These are phyloP conservation scores for Xylaria sp. DNA, from an alignment of 2,329 filamentous ascomycete species.

Conservation along the genomic window DNA sequence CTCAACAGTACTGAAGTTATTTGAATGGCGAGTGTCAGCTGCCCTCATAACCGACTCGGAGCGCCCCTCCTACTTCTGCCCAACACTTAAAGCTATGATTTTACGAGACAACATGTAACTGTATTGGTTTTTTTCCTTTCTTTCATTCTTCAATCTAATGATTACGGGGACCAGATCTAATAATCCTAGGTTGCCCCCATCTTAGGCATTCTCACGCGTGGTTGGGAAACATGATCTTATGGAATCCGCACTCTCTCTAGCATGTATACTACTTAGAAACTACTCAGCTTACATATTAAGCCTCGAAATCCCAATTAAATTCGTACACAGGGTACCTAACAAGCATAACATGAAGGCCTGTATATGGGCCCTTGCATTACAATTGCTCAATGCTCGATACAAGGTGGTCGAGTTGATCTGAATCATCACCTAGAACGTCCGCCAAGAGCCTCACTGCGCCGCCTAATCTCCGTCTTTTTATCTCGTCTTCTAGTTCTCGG, in stretches of 20 bases:
- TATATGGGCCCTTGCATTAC: conserved; percentile 47
- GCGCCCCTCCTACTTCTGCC: background rate
- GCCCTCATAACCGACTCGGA: conserved; percentile 12
- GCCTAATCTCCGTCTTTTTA: conserved; percentile 70
- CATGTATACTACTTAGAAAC: conserved; percentile 38
- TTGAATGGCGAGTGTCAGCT: conserved; percentile 1
- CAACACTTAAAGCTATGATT: background rate
- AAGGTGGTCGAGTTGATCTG: conserved; percentile 62
- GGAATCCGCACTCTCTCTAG: conserved; percentile 32
- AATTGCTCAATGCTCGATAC: conserved; percentile 69
- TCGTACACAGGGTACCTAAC: background rate
- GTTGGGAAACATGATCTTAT: conserved; percentile 32
- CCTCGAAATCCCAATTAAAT: conserved; percentile 13
- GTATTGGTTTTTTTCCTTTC: background rate
- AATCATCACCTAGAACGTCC: conserved; percentile 53
- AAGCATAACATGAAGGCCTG: background rate
- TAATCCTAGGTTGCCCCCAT: conserved; percentile 17
- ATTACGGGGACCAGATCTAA: conserved; percentile 15
- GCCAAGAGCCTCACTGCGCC: conserved; percentile 57
- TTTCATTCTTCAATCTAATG: conserved; percentile 25
- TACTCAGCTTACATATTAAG: conserved; percentile 30
- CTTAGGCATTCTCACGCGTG: conserved; percentile 29
- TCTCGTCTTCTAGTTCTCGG: conserved; percentile 78
- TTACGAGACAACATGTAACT: conserved; percentile 8
- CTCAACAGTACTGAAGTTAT: background rate